Percentiles rank a stretch among this genome's conserved stretches.
Evolutionary conservation across 78 protist genomes (phyloP).

Genomic region (Mastigamoeba balamuthi): DNA sequence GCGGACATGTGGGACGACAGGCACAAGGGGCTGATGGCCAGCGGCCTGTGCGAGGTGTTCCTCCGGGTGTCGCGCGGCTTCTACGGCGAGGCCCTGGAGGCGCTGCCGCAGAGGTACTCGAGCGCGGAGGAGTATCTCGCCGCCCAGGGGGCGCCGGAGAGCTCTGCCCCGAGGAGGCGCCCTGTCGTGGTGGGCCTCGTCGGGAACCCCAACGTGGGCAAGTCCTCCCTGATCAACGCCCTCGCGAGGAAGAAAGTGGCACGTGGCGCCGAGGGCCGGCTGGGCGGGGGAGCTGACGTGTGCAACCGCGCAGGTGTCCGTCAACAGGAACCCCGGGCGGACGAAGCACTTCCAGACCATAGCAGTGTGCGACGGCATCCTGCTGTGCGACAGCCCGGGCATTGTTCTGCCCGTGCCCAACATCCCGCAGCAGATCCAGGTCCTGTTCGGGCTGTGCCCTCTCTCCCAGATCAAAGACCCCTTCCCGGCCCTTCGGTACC

Average conservation of each 20-base stretch:
- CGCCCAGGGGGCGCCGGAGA: too few species aligned
- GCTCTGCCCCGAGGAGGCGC: too few species aligned
- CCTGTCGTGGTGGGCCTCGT: constrained; percentile 49
- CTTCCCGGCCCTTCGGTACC: constrained; percentile 43
- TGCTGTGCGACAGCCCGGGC: constrained; percentile 79
- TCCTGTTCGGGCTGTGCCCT: constrained; percentile 62
- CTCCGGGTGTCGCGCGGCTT: too few species aligned
- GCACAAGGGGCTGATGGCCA: too few species aligned
- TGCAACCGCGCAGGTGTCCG: too few species aligned
- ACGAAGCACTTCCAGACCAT: constrained; percentile 82
- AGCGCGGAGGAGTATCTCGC: too few species aligned
- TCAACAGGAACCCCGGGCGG: constrained; percentile 75
- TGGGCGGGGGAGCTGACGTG: too few species aligned
- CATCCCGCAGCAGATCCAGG: constrained; percentile 51
- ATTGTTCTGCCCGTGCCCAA: constrained; percentile 66
- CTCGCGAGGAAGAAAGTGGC: constrained; percentile 62
- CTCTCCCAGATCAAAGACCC: constrained; percentile 74
- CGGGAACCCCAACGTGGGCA: constrained; percentile 83
- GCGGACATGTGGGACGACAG: too few species aligned
- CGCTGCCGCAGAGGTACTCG: too few species aligned
- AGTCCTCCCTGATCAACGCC: constrained; percentile 62
- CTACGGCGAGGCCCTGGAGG: too few species aligned
- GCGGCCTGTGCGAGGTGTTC: too few species aligned
- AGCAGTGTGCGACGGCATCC: constrained; percentile 15
- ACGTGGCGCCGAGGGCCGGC: too few species aligned